A percentile compares a stretch with the other conserved stretches of the same genome.
These are phyloP conservation scores for Sclerotiophoma versabilis DNA, from an alignment of 2,329 filamentous ascomycete genomes.

Conservation along the genomic window DNA sequence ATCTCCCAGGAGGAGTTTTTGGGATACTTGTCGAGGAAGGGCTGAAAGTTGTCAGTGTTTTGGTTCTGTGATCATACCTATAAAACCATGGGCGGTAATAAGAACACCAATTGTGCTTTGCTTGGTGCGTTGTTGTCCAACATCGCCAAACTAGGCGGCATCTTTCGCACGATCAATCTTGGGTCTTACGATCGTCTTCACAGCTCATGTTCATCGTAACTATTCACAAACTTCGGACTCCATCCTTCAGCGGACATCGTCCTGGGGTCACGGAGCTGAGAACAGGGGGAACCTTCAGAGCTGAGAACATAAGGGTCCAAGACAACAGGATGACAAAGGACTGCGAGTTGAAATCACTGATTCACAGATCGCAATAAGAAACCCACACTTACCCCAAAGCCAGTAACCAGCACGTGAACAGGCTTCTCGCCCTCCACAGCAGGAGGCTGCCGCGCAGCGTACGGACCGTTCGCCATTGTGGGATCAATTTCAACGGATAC, in stretches of 20 bases:
- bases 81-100: neutral
- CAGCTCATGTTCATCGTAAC: neutral
- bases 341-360: neutral
- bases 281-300: too few species aligned
- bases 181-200: too few species aligned
- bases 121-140: too few species aligned
- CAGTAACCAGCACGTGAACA: conserved; percentile 47
- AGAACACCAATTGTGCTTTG: too few species aligned
- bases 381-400: conserved; percentile 42
- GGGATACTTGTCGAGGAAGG: conserved; percentile 43
- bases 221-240: neutral
- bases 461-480: conserved; percentile 26
- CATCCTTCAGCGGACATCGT: too few species aligned
- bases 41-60: conserved; percentile 27
- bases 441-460: conserved; percentile 41
- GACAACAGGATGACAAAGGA: neutral
- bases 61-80: neutral
- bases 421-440: conserved; percentile 38
- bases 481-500: neutral
- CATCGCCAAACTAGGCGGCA: too few species aligned
- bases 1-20: conserved; percentile 50
- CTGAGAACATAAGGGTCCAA: neutral
- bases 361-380: neutral
- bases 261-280: too few species aligned
- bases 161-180: too few species aligned